Conservation (phyloP, 768 basidiomycete genomes). For the Hortiboletus flavorubellus region DNA sequence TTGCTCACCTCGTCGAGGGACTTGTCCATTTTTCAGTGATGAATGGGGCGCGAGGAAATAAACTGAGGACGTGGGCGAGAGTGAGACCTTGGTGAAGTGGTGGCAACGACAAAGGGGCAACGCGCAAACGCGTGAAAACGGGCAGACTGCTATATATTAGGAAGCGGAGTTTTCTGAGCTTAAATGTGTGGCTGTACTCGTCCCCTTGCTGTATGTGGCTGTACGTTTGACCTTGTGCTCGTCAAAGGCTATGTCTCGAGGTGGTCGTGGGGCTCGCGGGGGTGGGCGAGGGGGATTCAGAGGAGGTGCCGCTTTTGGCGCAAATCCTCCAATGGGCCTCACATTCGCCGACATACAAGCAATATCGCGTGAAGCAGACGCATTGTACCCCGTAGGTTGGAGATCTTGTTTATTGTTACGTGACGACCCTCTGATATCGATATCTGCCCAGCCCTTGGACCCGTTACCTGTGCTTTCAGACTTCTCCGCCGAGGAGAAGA, state of each 20-base stretch:
- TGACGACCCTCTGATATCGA: slow-evolving; percentile 17
- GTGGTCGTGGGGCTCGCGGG: slow-evolving; percentile 45
- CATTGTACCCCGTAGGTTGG: slow-evolving; percentile 73
- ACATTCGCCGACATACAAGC: slow-evolving; percentile 77
- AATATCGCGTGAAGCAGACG: slow-evolving; percentile 71
- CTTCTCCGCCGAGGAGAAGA: slow-evolving; percentile 60
- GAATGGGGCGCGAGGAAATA: not conserved
- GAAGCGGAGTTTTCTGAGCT: slow-evolving; percentile 27
- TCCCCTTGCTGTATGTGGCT: slow-evolving; percentile 3
- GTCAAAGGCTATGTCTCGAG: slow-evolving; percentile 44
- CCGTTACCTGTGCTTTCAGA: slow-evolving; percentile 67
- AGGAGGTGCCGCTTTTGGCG: slow-evolving; percentile 38
- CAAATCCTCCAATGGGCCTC: slow-evolving; percentile 72
- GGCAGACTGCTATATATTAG: slow-evolving; percentile 17
- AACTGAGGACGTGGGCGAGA: not conserved
- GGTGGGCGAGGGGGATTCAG: slow-evolving; percentile 64
- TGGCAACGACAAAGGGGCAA: slow-evolving; percentile 31
- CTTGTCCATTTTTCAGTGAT: slow-evolving; percentile 60
- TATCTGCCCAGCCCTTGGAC: slow-evolving; percentile 51
- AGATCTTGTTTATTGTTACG: slow-evolving; percentile 17
- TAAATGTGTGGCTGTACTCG: slow-evolving; percentile 7
- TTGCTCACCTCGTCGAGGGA: slow-evolving; percentile 75
- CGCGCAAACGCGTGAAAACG: slow-evolving; percentile 6
- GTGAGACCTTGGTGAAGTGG: slow-evolving; percentile 6
- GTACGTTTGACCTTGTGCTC: slow-evolving; percentile 4